Conservation (phyloP, 2,329 filamentous ascomycete genomes). For the Colletotrichum ledebouriae region DNA sequence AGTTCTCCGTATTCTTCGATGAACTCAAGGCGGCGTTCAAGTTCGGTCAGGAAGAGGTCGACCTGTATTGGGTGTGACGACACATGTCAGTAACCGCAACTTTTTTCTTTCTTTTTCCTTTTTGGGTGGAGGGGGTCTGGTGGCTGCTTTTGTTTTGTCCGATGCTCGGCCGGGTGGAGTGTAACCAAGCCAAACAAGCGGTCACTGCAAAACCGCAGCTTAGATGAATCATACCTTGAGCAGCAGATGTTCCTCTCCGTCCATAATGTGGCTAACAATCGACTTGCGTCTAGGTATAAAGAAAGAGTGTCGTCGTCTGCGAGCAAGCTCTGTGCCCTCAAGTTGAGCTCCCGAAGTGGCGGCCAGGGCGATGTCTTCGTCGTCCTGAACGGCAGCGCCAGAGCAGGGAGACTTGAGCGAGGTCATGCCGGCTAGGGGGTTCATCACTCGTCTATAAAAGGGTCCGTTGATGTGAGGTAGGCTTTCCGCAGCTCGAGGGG, state of each 20-base stretch:
- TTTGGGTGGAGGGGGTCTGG: no score
- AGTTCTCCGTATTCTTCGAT: constrained; percentile 90
- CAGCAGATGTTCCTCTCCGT: constrained; percentile 72
- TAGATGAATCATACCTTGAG: constrained; percentile 61
- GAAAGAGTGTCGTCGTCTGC: constrained; percentile 68
- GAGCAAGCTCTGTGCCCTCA: constrained; percentile 49
- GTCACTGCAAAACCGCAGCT: not conserved
- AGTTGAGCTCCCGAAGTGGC: constrained; percentile 58
- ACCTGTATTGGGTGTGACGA: constrained; percentile 60
- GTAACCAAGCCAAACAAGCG: constrained; percentile 3
- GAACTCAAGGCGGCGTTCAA: constrained; percentile 88
- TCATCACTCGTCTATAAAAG: constrained; percentile 29
- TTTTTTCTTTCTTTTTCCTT: not conserved
- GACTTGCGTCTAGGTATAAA: constrained; percentile 70
- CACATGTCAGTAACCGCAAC: constrained; percentile 26
- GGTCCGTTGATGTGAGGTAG: not conserved
- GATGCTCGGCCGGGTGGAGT: constrained; percentile 18
- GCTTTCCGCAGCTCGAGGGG: constrained; percentile 13
- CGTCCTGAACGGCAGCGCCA: constrained; percentile 49
- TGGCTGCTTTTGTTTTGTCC: not conserved
- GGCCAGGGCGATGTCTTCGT: constrained; percentile 53
- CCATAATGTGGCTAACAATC: constrained; percentile 71
- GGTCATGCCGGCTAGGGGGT: constrained; percentile 50
- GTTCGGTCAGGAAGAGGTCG: constrained; percentile 85
- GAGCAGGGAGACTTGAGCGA: constrained; percentile 55